A percentile compares a stretch with the other conserved stretches of the same genome.
These are phyloP conservation scores for Trichophyton verrucosum DNA, from an alignment of 2,329 filamentous ascomycete species.

Conservation along the genomic window DNA sequence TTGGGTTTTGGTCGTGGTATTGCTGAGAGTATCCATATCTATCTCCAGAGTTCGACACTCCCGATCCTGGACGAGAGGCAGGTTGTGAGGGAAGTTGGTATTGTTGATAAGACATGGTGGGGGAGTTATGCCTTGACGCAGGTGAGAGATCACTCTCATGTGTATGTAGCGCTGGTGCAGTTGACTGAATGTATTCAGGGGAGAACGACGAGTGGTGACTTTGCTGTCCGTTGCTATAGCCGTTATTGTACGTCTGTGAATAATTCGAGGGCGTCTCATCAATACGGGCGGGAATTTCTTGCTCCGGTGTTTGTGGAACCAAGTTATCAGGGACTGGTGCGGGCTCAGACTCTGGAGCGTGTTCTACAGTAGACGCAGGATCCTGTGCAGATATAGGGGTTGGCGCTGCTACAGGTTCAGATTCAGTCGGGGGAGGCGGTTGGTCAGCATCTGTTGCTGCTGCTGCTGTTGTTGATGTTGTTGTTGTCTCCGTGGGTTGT, in stretches of 20 bases:
- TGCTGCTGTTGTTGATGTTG: background rate
- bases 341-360: background rate
- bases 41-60: constrained; percentile 34
- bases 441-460: background rate
- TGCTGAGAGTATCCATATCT: constrained; percentile 37
- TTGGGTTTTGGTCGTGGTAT: constrained; percentile 37
- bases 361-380: background rate
- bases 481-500: background rate
- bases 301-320: constrained; percentile 13
- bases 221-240: constrained; percentile 34
- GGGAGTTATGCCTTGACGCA: constrained; percentile 28
- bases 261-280: constrained; percentile 24
- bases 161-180: constrained; percentile 31
- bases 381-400: background rate
- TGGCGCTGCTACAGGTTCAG: background rate
- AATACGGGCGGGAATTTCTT: constrained; percentile 22
- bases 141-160: constrained; percentile 36
- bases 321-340: background rate
- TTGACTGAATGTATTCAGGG: constrained; percentile 29
- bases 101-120: constrained; percentile 32
- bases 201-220: constrained; percentile 40
- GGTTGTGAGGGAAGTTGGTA: constrained; percentile 22
- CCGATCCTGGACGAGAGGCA: constrained; percentile 39
- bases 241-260: constrained; percentile 21
- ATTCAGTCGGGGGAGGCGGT: background rate